Base-by-base conservation (phyloP, 2,329 filamentous ascomycete species). In the Neurospora sp. region DNA sequence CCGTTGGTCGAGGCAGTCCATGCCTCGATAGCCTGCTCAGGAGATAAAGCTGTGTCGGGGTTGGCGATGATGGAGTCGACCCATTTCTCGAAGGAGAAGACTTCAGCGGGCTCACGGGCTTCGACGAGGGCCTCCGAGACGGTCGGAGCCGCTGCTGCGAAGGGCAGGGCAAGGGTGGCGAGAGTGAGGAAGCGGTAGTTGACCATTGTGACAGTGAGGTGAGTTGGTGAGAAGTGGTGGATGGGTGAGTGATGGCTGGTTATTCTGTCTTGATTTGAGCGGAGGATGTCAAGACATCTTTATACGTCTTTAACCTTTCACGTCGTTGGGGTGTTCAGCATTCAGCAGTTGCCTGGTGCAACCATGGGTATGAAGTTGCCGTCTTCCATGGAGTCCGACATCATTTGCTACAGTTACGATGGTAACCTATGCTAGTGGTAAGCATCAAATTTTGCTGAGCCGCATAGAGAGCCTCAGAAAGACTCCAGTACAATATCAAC, bases 31-130 rank as follows among this genome's bases (percentile, higher is more conserved):
- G 19, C 43, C 19, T 52, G 43, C 4, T 52, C 19, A 10, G 19
- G 19, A 1, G 7, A 15, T 0, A 79, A 80, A 0, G 78, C 78
- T 4, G 87, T 73, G 1, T 83, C 79, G 2, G 80, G 80, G 52
- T 81, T 86, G 68, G 79, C 77, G 33, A 84, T 73, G 42, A 82
- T 77, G 36, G 80, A 79, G 73, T 86, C 83, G 2, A 86, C 66
- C 6, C 69, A 52, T 23, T 52, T 52, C 10, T 52, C 43, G 19
- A 52, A 28, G 19, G 43, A 23, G 43, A 52, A 52, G 43, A 52
- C 11, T 28, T 28, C 28, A 28, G 28, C 3, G 3, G 28, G 28
- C 11, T 52, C 43, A 13, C 10, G 43, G 10, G 1, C 5, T 6
- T 23, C 43, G 10, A 15, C 43, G 5, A 15, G 19, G 19, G 43